phyloP scores from a whole-genome alignment of 73 alveolate genomes.

The Paramecium biaurelia region DNA sequence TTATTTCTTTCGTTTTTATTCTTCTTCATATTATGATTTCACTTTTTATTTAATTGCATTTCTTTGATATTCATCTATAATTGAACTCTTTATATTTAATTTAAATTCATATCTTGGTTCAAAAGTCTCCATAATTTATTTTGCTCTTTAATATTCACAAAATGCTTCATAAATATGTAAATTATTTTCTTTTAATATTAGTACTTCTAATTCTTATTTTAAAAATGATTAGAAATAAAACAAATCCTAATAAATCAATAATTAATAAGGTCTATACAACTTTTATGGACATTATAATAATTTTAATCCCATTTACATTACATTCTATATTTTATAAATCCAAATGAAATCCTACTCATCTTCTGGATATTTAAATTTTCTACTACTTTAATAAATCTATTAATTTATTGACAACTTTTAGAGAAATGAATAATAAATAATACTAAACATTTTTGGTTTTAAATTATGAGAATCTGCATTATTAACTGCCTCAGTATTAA shows the following conservation, averaged over 20 bases:
- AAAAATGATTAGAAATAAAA: not conserved
- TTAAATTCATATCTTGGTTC: not conserved
- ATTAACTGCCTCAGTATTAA: not conserved
- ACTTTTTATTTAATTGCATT: not conserved
- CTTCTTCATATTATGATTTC: not conserved
- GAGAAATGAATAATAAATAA: conserved; percentile 18
- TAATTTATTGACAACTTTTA: not conserved
- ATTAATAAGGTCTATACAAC: not conserved
- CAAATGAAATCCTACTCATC: not conserved
- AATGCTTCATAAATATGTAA: not conserved
- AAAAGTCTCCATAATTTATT: not conserved
- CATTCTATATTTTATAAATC: conserved; percentile 15
- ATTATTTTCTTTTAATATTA: not conserved
- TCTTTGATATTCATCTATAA: not conserved
- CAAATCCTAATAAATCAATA: not conserved
- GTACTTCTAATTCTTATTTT: not conserved
- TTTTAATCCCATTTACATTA: conserved; percentile 13
- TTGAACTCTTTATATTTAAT: not conserved
- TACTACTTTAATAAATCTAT: not conserved
- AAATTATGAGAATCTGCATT: not conserved
- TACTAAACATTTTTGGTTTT: conserved; percentile 9
- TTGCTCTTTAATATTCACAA: conserved; percentile 6
- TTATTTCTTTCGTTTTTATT: not conserved
- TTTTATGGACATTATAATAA: conserved; percentile 5
- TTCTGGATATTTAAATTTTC: not conserved